Conservation (phyloP, 305 asterid genomes). For the Rubia balearica region DNA sequence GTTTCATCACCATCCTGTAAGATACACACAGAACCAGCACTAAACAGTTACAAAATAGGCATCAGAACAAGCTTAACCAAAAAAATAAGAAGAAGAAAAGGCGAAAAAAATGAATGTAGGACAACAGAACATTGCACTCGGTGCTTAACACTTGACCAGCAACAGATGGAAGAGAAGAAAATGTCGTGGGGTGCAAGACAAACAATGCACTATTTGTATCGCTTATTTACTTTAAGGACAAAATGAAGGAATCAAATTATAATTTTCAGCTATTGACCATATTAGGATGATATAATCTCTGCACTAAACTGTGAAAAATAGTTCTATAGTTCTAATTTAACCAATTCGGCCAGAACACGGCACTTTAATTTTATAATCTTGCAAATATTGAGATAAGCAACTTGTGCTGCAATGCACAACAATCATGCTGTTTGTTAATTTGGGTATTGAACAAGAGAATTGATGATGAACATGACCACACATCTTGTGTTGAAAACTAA, state of each 20-base stretch:
- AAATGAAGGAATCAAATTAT: background rate
- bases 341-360: background rate
- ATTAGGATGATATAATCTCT: background rate
- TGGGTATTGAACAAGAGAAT: too few species aligned
- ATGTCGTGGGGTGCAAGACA: background rate
- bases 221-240: background rate
- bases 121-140: too few species aligned
- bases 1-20: slow-evolving; percentile 23
- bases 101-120: background rate
- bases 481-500: too few species aligned
- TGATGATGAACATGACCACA: too few species aligned
- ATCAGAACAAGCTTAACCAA: background rate
- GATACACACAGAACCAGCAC: slow-evolving; percentile 5
- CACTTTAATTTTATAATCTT: background rate
- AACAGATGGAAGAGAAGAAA: background rate
- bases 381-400: background rate
- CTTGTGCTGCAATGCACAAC: too few species aligned
- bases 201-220: background rate
- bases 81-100: background rate
- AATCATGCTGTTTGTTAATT: too few species aligned
- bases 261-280: background rate
- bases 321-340: too few species aligned
- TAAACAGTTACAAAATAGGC: background rate
- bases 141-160: background rate
- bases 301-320: too few species aligned